These are phyloP conservation scores for Pythium apleroticum DNA, from an alignment of 352 stramenopile species.

Conservation along the genomic window DNA sequence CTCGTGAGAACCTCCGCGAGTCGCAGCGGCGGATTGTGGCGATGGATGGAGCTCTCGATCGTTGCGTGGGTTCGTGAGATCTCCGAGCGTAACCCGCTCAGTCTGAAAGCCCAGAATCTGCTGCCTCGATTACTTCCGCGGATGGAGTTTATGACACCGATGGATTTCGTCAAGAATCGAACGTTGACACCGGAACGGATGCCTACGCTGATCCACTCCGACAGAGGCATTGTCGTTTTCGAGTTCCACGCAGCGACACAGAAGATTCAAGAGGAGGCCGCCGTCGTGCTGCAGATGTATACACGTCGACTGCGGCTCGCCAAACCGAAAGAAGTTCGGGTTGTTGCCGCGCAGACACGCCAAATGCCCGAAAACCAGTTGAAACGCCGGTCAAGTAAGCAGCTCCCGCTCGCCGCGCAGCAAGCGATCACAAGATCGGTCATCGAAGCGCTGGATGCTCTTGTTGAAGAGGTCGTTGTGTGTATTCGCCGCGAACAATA, in stretches of 20 bases:
- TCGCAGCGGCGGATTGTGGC: constrained; percentile 9
- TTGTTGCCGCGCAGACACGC: background rate
- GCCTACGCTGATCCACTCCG: background rate
- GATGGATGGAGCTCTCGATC: constrained; percentile 18
- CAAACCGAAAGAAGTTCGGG: background rate
- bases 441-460: constrained; percentile 11
- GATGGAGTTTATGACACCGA: background rate
- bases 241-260: background rate
- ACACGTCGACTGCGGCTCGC: background rate
- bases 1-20: background rate
- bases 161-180: background rate
- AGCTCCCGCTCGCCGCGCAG: background rate
- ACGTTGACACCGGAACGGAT: background rate
- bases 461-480: constrained; percentile 19
- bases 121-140: background rate
- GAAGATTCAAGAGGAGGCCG: constrained; percentile 1
- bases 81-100: background rate
- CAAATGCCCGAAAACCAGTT: background rate
- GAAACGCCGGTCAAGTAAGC: background rate
- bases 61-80: background rate
- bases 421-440: constrained; percentile 12
- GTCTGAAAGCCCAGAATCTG: background rate
- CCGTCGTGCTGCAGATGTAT: constrained; percentile 12
- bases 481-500: constrained; percentile 10
- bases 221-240: constrained; percentile 4